Evolutionary conservation across 345 rosid species (phyloP).

Genomic region (Linum trigynum): DNA sequence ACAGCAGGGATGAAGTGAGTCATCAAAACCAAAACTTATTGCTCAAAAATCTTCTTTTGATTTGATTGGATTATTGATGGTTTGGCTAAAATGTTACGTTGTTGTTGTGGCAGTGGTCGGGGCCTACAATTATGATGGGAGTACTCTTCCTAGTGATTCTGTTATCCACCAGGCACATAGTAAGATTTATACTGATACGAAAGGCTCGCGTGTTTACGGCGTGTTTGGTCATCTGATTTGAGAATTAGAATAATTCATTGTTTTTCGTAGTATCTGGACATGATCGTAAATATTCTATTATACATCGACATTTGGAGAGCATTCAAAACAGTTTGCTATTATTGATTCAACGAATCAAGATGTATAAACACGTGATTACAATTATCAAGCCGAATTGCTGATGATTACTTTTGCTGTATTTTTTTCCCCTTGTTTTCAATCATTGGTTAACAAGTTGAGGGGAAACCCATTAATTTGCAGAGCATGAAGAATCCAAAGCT

Average conservation of each 20-base stretch:
- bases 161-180: slow-evolving; percentile 65
- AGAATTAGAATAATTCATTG: too few species aligned
- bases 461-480: slow-evolving; percentile 22
- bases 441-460: neutral
- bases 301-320: too few species aligned
- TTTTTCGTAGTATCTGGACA: too few species aligned
- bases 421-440: too few species aligned
- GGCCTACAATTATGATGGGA: slow-evolving; percentile 79
- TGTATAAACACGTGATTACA: too few species aligned
- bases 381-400: slow-evolving; percentile 17
- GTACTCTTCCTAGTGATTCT: slow-evolving; percentile 57
- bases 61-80: neutral
- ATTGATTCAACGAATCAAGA: too few species aligned
- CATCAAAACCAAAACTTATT: neutral
- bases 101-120: slow-evolving; percentile 67
- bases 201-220: too few species aligned
- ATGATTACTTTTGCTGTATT: slow-evolving; percentile 8
- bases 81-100: neutral
- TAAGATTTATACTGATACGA: slow-evolving; percentile 9
- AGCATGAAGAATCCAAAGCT: slow-evolving; percentile 79
- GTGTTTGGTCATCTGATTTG: too few species aligned
- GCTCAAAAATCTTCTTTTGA: too few species aligned
- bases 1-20: slow-evolving; percentile 52
- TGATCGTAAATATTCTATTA: too few species aligned
- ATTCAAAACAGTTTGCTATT: too few species aligned